Evolutionary conservation across 306 rosid genomes (phyloP).

Genomic region (Vachellia collinsii): DNA sequence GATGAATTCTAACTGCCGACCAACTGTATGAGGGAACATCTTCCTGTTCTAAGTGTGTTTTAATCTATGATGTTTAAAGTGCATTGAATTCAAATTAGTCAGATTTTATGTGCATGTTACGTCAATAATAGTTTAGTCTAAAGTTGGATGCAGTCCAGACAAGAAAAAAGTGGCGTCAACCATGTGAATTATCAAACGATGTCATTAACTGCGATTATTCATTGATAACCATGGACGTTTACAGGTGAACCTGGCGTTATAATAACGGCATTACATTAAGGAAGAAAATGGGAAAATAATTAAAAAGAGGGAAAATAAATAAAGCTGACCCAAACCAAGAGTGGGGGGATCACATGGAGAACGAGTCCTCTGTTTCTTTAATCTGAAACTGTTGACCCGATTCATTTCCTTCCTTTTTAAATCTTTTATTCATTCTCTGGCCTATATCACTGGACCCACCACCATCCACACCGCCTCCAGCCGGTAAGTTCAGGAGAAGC

Average conservation of each 20-base stretch:
- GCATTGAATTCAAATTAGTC: background rate
- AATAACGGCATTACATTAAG: background rate
- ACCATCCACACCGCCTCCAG: constrained; percentile 19
- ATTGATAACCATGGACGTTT: background rate
- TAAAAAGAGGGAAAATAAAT: background rate
- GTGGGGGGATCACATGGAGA: constrained; percentile 48
- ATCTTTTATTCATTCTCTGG: background rate
- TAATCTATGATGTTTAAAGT: too few relatives aligned
- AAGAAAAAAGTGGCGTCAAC: background rate
- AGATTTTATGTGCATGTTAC: too few relatives aligned
- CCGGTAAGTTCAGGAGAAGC: constrained; percentile 6
- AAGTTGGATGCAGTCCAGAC: background rate
- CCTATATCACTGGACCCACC: background rate
- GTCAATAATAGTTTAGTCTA: background rate
- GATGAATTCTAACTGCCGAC: too few relatives aligned
- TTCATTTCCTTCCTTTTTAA: background rate
- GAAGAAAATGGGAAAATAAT: background rate
- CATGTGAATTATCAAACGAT: background rate
- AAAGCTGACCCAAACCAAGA: constrained; percentile 41
- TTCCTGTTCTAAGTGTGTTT: too few relatives aligned
- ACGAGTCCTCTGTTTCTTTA: constrained; percentile 30
- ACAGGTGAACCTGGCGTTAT: background rate
- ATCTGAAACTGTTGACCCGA: constrained; percentile 47
- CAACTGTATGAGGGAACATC: too few relatives aligned
- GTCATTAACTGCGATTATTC: background rate